These are phyloP conservation scores for Tetradesmus obliquus DNA, from an alignment of 139 green algal species.

Conservation along the genomic window DNA sequence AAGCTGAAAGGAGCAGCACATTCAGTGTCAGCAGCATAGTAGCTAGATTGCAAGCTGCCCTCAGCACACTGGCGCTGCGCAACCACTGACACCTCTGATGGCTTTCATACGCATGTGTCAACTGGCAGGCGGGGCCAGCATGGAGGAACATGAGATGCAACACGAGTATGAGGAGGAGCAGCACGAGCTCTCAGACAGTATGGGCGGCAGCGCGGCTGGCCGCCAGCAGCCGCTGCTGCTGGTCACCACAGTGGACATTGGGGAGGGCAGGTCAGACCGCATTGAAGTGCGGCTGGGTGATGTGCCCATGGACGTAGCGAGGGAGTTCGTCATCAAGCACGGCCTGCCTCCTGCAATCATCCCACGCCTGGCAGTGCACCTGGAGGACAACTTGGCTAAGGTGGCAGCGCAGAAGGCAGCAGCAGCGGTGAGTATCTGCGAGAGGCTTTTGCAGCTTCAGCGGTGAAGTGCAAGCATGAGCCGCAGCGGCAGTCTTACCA, in stretches of 20 bases:
- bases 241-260: conserved; percentile 90
- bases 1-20: no score
- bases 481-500: background rate
- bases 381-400: conserved; percentile 77
- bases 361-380: conserved; percentile 72
- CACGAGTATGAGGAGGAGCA: conserved; percentile 17
- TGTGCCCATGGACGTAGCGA: conserved; percentile 67
- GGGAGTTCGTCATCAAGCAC: conserved; percentile 74
- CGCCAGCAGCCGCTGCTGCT: conserved; percentile 62
- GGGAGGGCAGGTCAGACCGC: conserved; percentile 65
- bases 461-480: background rate
- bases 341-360: conserved; percentile 72
- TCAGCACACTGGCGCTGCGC: background rate
- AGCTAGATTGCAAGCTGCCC: background rate
- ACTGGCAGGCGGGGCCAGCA: background rate
- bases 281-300: conserved; percentile 79
- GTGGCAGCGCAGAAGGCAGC: conserved; percentile 39
- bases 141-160: background rate
- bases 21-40: background rate
- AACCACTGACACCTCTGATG: background rate
- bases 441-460: background rate
- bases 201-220: background rate
- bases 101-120: background rate
- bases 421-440: background rate
- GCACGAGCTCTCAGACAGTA: background rate